Evolutionary conservation across 176 grass and related monocot species (phyloP), one percentile per base, ranked within the genome.

Genomic region (Oryza glaberrima): DNA sequence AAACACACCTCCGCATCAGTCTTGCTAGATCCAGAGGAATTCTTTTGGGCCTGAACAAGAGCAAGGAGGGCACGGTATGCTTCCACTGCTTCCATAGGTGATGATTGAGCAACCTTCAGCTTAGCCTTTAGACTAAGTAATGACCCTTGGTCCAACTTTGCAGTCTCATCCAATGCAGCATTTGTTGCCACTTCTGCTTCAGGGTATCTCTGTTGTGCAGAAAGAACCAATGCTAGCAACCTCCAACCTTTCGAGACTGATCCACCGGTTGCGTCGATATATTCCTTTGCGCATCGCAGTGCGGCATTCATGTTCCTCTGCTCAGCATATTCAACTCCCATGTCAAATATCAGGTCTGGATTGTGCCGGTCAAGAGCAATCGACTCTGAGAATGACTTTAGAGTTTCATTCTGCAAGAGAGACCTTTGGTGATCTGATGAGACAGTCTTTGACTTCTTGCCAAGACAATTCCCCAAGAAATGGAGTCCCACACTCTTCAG

Each of bases 41-140:
- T 96, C 83, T 87, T 90, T 88, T 99, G 88, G 41, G 93, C 93
- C 11, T 99, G 96, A 72, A 99, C 96, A 75, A 99, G 93, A 51
- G 91, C 93, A 73, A 96, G 93, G 19, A 99, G 84, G 72, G 88
- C 72, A 73, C 93, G 84, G 71, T 94, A 92, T 82, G 87, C 89
- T 83, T 96, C 91, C 6, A 94, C 88, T 48, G 93, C 93, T 81
- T 99, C 91, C 83, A 91, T 77, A 0, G 86, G 91, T 22, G 76
- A 90, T 11, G 88, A 94, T 66, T 89, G 93, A 69, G 88, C 92
- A 61, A 95, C 88, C 82, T 99, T 99, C 65, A 99, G 9, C 77
- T 96, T 96, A 74, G 93, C 93, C 83, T 88, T 99, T 70, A 99
- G 83, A 78, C 88, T 96, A 40, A 99, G 90, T 49, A 98, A 70